Base-by-base conservation (phyloP, 148 eudicot genomes). In the Rhododendron henanense region DNA sequence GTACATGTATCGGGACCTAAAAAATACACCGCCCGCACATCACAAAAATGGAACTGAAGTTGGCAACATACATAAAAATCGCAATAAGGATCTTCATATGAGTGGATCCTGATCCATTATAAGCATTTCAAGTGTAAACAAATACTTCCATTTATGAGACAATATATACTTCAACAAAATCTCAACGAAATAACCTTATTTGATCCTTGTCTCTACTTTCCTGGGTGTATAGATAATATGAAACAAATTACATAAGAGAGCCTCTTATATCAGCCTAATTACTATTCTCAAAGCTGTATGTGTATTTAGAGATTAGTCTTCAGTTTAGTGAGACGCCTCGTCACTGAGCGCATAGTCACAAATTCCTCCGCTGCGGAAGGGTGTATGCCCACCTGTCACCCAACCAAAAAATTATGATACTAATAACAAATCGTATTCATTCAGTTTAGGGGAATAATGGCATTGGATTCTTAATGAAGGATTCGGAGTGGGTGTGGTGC, bases 361-460 rank as follows among this genome's bases (percentile, higher is more conserved):
- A 96, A 96, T 84, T 96, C 98, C 87, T 96, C 98, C 1, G 98
- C 98, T 51, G 98, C 91, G 75, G 98, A 94, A 79, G 98, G 98
- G 89, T 96, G 98, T 67, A 95, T 94, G 21, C 98, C 98, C 63
- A 95, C 96, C 98, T 95, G 85, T 19, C 41, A 81, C 3, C 83
- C 28, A 81, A 8, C 14, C 28, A 48, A 48, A 25, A 47, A 79
- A 48, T 21, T 45, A 25, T 3, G 35, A 11, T 23, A 47, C 18
- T 1, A 5, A 10, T n/a, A n/a, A 63, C 14, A 31, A 31, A 73
- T 10, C 1, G 15, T 73, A 31, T 14, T 28, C 2, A 13, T 31
- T 33, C 19, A 23, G 71, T 63, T 63, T 63, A 31, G 28, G 4
- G 28, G 10, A 63, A 63, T 5, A 23, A 63, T 7, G 69, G 9